Percentiles rank a stretch among this genome's conserved stretches.
These are phyloP conservation scores for Phytophthora macrochlamydospora DNA, from an alignment of 352 stramenopile genomes.

Conservation along the genomic window DNA sequence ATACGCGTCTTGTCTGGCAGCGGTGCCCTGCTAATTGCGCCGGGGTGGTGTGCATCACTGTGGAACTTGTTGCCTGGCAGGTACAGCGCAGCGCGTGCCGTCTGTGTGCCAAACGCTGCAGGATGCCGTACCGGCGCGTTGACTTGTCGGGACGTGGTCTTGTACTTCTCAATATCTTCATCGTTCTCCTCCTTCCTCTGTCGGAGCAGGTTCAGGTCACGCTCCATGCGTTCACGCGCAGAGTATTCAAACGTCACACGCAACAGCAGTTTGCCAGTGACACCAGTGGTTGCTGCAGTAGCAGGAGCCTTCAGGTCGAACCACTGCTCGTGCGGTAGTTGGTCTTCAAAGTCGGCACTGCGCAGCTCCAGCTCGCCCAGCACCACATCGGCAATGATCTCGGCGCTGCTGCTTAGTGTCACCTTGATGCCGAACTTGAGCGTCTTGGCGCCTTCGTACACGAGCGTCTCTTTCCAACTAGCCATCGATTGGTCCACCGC, in stretches of 20 bases:
- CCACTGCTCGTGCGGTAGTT: slow-evolving; percentile 61
- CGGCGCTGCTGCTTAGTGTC: slow-evolving; percentile 56
- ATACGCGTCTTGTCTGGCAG: slow-evolving; percentile 78
- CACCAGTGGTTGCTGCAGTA: slow-evolving; percentile 24
- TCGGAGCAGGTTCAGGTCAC: slow-evolving; percentile 39
- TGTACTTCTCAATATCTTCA: slow-evolving; percentile 64
- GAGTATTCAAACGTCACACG: slow-evolving; percentile 70
- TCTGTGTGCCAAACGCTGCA: slow-evolving; percentile 64
- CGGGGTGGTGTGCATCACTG: slow-evolving; percentile 67
- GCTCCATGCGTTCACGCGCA: slow-evolving; percentile 43
- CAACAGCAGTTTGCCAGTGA: slow-evolving; percentile 55
- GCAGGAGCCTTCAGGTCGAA: slow-evolving; percentile 49
- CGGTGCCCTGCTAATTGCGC: slow-evolving; percentile 61
- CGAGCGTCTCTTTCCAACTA: slow-evolving; percentile 57
- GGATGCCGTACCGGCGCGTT: slow-evolving; percentile 59
- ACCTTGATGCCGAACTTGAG: slow-evolving; percentile 73
- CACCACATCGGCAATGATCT: slow-evolving; percentile 70
- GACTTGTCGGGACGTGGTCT: slow-evolving; percentile 58
- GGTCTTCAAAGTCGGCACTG: slow-evolving; percentile 60
- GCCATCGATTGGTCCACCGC: slow-evolving; percentile 23
- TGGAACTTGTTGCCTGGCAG: slow-evolving; percentile 78
- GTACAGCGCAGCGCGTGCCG: slow-evolving; percentile 65
- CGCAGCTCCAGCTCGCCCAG: slow-evolving; percentile 69
- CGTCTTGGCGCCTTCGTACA: slow-evolving; percentile 72
- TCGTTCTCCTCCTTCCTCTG: slow-evolving; percentile 73